phyloP scores from a whole-genome alignment of 805 yeast species.

The Kluyveromyces siamensis region DNA sequence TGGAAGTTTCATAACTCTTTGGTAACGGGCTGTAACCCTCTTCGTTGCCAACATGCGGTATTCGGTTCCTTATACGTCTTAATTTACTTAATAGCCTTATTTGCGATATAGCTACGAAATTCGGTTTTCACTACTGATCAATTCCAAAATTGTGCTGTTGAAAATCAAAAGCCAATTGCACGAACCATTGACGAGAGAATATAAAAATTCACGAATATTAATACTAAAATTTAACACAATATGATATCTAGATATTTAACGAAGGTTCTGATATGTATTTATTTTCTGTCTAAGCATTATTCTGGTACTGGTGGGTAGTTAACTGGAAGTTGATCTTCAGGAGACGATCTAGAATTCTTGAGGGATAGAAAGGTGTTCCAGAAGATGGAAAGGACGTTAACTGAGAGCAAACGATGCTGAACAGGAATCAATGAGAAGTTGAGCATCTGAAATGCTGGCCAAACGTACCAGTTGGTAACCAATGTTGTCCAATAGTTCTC shows the following conservation, averaged over 20 bases:
- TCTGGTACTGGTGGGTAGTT: constrained; percentile 35
- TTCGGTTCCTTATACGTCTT: no score
- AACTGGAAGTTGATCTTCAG: constrained; percentile 20
- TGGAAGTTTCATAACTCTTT: not conserved
- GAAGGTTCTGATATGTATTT: not conserved
- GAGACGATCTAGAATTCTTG: constrained; percentile 37
- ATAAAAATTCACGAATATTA: no score
- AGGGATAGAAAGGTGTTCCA: constrained; percentile 79
- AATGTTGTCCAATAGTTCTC: constrained; percentile 60
- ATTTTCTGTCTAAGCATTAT: constrained; percentile 8
- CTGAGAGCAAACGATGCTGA: constrained; percentile 56
- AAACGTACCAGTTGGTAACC: constrained; percentile 68
- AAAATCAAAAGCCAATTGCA: no score
- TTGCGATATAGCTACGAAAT: no score
- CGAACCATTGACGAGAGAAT: no score
- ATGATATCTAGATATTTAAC: not conserved
- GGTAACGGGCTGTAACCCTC: not conserved
- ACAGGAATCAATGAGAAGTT: constrained; percentile 75
- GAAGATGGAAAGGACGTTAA: constrained; percentile 60
- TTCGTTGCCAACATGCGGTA: not conserved
- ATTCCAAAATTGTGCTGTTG: no score
- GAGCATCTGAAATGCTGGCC: constrained; percentile 81
- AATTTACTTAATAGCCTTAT: no score
- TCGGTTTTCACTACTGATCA: no score
- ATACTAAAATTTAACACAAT: no score